Conservation (phyloP, 345 rosid species). For the Zanthoxylum bungeanum region DNA sequence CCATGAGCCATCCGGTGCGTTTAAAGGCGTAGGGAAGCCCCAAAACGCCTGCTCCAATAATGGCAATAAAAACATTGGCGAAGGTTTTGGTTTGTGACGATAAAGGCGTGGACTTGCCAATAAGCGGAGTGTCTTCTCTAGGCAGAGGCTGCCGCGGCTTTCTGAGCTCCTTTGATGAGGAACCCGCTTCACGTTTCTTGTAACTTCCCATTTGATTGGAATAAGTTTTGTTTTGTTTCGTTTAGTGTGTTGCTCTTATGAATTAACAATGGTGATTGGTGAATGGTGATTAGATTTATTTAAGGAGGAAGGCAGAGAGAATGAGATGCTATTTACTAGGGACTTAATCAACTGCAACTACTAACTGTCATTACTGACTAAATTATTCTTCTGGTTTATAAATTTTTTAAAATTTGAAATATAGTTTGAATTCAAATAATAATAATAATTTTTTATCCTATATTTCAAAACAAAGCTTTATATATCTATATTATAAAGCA, state of each 20-base stretch:
- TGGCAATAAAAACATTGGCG: conserved; percentile 85
- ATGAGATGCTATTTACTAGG: background rate
- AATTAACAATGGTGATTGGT: background rate
- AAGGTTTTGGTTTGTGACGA: conserved; percentile 74
- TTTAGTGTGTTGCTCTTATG: background rate
- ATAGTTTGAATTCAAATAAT: background rate
- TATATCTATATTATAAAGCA: no score
- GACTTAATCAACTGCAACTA: background rate
- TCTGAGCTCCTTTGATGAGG: conserved; percentile 37
- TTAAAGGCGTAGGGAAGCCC: conserved; percentile 90
- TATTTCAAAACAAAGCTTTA: no score
- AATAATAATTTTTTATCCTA: no score
- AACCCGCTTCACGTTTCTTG: conserved; percentile 34
- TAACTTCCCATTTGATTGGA: background rate
- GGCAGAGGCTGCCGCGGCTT: conserved; percentile 19
- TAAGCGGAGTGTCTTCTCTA: conserved; percentile 68
- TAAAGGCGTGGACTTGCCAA: conserved; percentile 36
- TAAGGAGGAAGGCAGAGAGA: background rate
- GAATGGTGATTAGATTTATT: background rate
- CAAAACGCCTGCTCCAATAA: conserved; percentile 85
- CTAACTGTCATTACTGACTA: background rate
- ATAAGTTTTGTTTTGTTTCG: background rate
- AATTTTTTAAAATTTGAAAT: background rate
- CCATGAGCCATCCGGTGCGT: conserved; percentile 84
- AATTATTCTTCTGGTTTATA: background rate